Evolutionary conservation across 768 basidiomycete genomes (phyloP).

Genomic region (Coprinopsis cinerea): DNA sequence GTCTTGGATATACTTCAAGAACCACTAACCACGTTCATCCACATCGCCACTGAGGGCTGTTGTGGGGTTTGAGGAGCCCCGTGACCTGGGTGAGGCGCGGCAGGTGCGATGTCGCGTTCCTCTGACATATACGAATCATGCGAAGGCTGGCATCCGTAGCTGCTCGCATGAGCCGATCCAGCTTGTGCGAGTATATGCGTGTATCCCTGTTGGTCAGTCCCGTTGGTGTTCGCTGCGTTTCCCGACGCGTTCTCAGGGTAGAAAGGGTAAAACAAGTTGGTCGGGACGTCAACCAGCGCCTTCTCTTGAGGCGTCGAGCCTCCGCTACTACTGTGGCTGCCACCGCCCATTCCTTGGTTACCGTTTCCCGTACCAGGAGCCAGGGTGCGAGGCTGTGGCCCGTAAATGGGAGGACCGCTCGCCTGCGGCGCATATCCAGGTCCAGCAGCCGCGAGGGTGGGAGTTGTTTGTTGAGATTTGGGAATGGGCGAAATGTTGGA

Average conservation of each 20-base stretch:
- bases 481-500: constrained; percentile 25
- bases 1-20: constrained; percentile 8
- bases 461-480: constrained; percentile 38
- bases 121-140: constrained; percentile 67
- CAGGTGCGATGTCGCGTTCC: constrained; percentile 43
- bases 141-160: constrained; percentile 38
- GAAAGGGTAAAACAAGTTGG: constrained; percentile 72
- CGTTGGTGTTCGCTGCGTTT: constrained; percentile 7
- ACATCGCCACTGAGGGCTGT: constrained; percentile 19
- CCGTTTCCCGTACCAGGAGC: constrained; percentile 22
- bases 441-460: constrained; percentile 26
- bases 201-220: constrained; percentile 32
- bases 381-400: constrained; percentile 32
- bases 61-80: constrained; percentile 22
- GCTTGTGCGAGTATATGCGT: constrained; percentile 53
- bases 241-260: constrained; percentile 53
- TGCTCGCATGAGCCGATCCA: constrained; percentile 47
- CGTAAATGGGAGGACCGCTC: constrained; percentile 20
- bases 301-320: constrained; percentile 34
- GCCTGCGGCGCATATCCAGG: constrained; percentile 17
- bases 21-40: constrained; percentile 40
- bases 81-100: not conserved
- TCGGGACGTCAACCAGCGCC: constrained; percentile 61
- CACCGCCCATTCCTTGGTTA: constrained; percentile 6
- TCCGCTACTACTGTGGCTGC: constrained; percentile 22